Conservation (phyloP, 192 early-diverging fungal species). For the Entomortierella lignicola region DNA sequence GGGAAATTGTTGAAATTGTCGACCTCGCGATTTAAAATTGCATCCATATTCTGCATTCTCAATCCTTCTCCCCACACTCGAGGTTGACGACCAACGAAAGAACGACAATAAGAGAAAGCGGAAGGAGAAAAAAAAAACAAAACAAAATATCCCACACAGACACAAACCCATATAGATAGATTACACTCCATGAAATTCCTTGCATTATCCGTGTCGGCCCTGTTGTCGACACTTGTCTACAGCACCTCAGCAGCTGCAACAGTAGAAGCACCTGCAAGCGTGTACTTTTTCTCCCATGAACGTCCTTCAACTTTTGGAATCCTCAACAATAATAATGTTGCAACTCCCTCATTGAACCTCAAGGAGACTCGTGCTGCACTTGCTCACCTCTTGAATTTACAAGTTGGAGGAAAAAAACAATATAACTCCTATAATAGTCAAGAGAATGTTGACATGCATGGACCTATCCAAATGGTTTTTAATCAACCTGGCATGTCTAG, state of each 20-base stretch:
- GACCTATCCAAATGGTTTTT: conserved; percentile 49
- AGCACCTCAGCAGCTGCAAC: conserved; percentile 23
- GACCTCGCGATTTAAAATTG: neutral
- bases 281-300: conserved; percentile 46
- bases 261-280: conserved; percentile 24
- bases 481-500: conserved; percentile 35
- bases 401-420: too few species aligned
- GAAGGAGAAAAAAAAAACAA: neutral
- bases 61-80: neutral
- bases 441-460: conserved; percentile 18
- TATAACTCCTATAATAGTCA: conserved; percentile 3
- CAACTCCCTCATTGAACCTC: conserved; percentile 21
- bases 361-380: conserved; percentile 47
- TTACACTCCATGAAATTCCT: conserved; percentile 28
- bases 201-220: conserved; percentile 27
- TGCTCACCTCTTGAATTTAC: conserved; percentile 42
- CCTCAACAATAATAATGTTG: neutral
- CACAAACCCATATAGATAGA: neutral
- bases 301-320: conserved; percentile 16
- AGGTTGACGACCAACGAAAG: neutral
- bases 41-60: neutral
- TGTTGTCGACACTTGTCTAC: conserved; percentile 34
- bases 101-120: neutral
- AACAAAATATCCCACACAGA: neutral
- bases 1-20: neutral